Conservation (phyloP, 2,329 filamentous ascomycete genomes). For the Diaporthe humulicola region DNA sequence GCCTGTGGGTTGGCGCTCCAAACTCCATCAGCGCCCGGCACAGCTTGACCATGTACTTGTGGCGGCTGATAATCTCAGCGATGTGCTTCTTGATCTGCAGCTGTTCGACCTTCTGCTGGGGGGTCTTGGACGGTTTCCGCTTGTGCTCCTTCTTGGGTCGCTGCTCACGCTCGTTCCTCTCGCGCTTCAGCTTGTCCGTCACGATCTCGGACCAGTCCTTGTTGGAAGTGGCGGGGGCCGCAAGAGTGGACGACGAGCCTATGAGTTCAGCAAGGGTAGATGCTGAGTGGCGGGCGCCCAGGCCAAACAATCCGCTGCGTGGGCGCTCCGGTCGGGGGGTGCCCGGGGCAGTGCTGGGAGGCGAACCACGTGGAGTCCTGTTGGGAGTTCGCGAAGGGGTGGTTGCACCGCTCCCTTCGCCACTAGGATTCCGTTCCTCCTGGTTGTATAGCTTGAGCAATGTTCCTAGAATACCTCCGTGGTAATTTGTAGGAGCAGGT, state of each 20-base stretch:
- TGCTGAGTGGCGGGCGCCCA: conserved; percentile 59
- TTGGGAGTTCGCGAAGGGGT: conserved; percentile 58
- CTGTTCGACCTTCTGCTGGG: conserved; percentile 48
- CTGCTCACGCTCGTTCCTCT: conserved; percentile 41
- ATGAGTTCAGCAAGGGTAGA: conserved; percentile 64
- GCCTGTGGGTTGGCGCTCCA: conserved; percentile 89
- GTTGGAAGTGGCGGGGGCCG: conserved; percentile 58
- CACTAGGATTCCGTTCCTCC: conserved; percentile 51
- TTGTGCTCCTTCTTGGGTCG: conserved; percentile 41
- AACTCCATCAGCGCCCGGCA: conserved; percentile 91
- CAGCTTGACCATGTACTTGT: conserved; percentile 86
- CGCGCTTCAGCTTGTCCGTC: conserved; percentile 42
- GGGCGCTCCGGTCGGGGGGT: conserved; percentile 47
- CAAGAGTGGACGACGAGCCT: conserved; percentile 67
- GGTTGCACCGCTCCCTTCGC: conserved; percentile 54
- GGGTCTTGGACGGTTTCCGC: conserved; percentile 39
- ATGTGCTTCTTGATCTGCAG: conserved; percentile 69
- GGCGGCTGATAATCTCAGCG: conserved; percentile 79
- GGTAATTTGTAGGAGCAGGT: conserved; percentile 75
- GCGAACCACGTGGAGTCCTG: conserved; percentile 57
- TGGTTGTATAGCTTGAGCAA: conserved; percentile 78
- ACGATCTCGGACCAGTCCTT: conserved; percentile 55
- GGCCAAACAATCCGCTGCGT: conserved; percentile 54
- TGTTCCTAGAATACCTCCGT: conserved; percentile 79
- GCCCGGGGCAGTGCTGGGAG: conserved; percentile 53